phyloP scores from a whole-genome alignment of 179 eudicot species.

The Gypsophila paniculata region DNA sequence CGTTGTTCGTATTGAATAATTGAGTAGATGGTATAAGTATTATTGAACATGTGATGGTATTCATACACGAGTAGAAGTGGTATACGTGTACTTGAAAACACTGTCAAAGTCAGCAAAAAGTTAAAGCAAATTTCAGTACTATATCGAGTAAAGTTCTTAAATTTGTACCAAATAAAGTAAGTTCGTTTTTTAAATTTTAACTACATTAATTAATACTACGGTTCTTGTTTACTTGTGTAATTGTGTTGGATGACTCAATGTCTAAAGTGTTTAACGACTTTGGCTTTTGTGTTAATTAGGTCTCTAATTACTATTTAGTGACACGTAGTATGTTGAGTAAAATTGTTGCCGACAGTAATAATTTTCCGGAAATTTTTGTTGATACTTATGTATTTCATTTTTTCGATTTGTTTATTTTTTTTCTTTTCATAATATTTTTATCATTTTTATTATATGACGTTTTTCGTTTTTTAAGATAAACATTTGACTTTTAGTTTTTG shows the following conservation, averaged over 20 bases:
- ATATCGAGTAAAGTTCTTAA: slow-evolving; percentile 2
- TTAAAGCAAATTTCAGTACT: not conserved
- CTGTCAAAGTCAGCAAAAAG: not conserved
- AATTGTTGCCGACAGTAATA: no score
- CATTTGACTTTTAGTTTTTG: no score
- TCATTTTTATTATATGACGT: no score
- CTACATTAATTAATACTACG: not conserved
- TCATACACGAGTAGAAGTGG: slow-evolving; percentile 20
- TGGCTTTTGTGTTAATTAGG: not conserved
- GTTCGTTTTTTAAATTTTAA: not conserved
- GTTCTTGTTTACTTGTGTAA: slow-evolving; percentile 5
- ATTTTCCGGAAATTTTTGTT: no score
- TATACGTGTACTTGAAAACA: slow-evolving; percentile 20
- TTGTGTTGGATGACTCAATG: not conserved
- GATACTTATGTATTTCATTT: no score
- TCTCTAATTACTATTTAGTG: not conserved
- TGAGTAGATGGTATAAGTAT: not conserved
- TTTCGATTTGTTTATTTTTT: no score
- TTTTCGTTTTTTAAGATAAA: no score
- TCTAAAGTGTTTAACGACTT: not conserved
- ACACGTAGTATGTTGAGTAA: not conserved
- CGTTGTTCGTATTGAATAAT: no score
- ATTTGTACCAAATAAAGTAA: not conserved
- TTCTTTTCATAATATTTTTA: no score
- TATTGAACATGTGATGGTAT: not conserved